phyloP scores from a whole-genome alignment of 2,329 filamentous ascomycete species.

The Apiospora aurea region DNA sequence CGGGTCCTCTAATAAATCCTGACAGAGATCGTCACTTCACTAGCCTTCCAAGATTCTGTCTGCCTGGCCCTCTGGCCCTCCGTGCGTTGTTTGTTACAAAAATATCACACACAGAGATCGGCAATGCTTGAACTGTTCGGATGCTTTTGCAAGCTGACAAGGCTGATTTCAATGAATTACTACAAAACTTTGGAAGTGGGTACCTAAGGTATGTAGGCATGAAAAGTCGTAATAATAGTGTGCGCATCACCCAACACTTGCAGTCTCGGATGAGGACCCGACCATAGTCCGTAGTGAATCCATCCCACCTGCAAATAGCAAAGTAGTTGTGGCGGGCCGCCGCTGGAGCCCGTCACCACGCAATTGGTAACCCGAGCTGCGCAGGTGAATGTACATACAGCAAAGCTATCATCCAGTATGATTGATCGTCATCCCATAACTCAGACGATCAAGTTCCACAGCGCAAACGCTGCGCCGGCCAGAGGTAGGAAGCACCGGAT shows the following conservation, averaged over 20 bases:
- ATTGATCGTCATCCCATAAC: conserved; percentile 3
- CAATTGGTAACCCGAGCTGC: not conserved
- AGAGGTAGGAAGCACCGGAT: conserved; percentile 37
- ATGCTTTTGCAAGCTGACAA: conserved; percentile 4
- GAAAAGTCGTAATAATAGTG: not conserved
- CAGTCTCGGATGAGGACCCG: not conserved
- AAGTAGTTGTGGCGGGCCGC: not conserved
- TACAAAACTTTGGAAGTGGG: not conserved
- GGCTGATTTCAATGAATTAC: conserved; percentile 2
- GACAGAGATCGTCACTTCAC: not conserved
- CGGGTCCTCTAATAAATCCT: conserved; percentile 5
- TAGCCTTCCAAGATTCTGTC: conserved; percentile 21
- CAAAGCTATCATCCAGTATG: not conserved
- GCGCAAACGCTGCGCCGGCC: conserved; percentile 39
- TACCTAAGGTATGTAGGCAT: no score
- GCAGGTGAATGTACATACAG: no score
- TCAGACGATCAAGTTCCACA: conserved; percentile 38
- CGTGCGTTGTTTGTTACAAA: not conserved
- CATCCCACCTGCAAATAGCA: not conserved
- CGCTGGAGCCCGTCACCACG: not conserved
- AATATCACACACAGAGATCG: not conserved
- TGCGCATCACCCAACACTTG: no score
- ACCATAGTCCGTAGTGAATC: not conserved
- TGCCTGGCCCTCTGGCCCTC: not conserved
- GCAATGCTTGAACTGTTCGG: not conserved